Evolutionary conservation across 164 flowering plant species (phyloP).

Genomic region (Taxillus chinensis): DNA sequence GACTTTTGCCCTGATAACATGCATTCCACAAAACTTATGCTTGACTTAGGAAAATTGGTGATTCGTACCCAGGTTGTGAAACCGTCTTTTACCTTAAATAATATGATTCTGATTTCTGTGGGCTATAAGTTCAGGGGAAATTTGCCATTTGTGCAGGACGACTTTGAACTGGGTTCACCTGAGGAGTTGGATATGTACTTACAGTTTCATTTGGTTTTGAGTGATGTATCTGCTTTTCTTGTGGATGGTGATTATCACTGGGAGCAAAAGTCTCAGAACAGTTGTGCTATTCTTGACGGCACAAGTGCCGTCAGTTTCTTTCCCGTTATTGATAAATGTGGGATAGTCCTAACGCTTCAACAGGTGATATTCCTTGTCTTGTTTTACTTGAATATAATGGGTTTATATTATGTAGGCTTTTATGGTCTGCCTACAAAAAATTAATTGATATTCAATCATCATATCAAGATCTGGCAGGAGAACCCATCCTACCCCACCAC

Average conservation of each 20-base stretch:
- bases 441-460: conserved; percentile 1
- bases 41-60: conserved; percentile 82
- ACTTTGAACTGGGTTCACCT: conserved; percentile 26
- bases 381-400: background rate
- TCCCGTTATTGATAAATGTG: conserved; percentile 93
- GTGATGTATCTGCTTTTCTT: conserved; percentile 90
- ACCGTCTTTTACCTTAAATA: background rate
- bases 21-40: conserved; percentile 74
- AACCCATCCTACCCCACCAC: conserved; percentile 67
- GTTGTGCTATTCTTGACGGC: conserved; percentile 15
- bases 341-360: conserved; percentile 65
- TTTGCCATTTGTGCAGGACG: conserved; percentile 47
- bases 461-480: conserved; percentile 52
- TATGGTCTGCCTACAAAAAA: background rate
- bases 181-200: conserved; percentile 56
- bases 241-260: conserved; percentile 90
- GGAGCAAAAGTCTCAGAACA: conserved; percentile 26
- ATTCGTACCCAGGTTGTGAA: conserved; percentile 64
- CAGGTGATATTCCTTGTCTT: conserved; percentile 47
- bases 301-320: conserved; percentile 25
- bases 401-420: background rate
- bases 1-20: conserved; percentile 61
- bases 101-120: background rate
- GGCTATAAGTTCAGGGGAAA: background rate
- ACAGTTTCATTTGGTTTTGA: conserved; percentile 77